Conservation (phyloP, 148 eudicot genomes). For the Silene latifolia region DNA sequence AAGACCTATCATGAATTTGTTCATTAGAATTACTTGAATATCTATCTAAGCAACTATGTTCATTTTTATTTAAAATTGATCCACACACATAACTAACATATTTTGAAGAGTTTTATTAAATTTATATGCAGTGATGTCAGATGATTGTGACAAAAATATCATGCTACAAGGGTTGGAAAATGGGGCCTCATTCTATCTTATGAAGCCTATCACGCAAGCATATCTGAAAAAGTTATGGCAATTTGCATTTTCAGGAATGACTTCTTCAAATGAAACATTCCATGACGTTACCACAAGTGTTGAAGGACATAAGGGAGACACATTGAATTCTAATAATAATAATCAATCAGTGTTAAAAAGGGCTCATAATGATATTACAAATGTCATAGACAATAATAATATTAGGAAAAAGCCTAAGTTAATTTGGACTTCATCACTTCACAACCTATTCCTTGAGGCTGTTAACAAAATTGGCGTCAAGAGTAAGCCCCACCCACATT, state of each 20-base stretch:
- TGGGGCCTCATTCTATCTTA: slow-evolving; percentile 48
- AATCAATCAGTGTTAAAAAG: slow-evolving; percentile 10
- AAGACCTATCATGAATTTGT: too few relatives aligned
- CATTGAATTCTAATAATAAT: too few relatives aligned
- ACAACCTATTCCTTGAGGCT: slow-evolving; percentile 51
- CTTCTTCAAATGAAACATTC: background rate
- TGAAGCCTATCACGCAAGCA: slow-evolving; percentile 42
- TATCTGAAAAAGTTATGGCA: slow-evolving; percentile 51
- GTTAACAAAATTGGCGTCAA: slow-evolving; percentile 44
- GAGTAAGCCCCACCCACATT: slow-evolving; percentile 32
- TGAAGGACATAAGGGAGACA: background rate
- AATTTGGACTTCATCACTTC: slow-evolving; percentile 52
- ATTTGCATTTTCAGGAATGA: slow-evolving; percentile 26
- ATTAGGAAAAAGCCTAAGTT: slow-evolving; percentile 34
- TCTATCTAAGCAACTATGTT: too few relatives aligned
- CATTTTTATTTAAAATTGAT: too few relatives aligned
- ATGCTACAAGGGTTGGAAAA: slow-evolving; percentile 33
- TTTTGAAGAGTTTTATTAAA: too few relatives aligned
- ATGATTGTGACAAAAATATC: slow-evolving; percentile 29
- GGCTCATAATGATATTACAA: background rate
- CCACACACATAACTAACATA: too few relatives aligned
- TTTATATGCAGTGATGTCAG: slow-evolving; percentile 55
- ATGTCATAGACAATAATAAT: background rate
- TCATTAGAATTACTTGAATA: too few relatives aligned
- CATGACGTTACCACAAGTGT: background rate